These are phyloP conservation scores for Astraeus odoratus DNA, from an alignment of 768 basidiomycete genomes.

Conservation along the genomic window DNA sequence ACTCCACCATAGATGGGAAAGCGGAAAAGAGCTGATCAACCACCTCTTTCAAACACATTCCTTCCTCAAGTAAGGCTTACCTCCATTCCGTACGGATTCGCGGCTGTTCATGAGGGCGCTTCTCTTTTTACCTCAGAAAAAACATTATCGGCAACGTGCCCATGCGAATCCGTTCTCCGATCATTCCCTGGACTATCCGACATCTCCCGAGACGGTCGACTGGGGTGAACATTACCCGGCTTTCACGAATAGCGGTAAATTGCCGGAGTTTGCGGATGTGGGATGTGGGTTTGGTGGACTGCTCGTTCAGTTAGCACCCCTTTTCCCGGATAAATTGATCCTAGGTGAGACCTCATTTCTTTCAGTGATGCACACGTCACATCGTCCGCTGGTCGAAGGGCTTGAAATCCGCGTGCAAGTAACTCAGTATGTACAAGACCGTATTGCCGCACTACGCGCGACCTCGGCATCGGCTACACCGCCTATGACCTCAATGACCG, in stretches of 20 bases:
- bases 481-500: conserved; percentile 18
- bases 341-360: conserved; percentile 52
- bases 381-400: conserved; percentile 39
- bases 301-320: conserved; percentile 78
- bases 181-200: conserved; percentile 82
- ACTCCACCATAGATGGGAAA: conserved; percentile 16
- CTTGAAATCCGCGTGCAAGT: conserved; percentile 98
- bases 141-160: conserved; percentile 76
- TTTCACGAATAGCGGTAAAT: conserved; percentile 48
- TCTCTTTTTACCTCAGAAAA: conserved; percentile 47
- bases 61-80: conserved; percentile 47
- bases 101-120: neutral
- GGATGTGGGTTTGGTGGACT: conserved; percentile 98
- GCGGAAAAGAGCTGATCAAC: conserved; percentile 17
- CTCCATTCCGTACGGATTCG: neutral
- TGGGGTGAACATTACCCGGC: conserved; percentile 82
- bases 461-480: conserved; percentile 29
- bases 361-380: neutral
- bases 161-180: conserved; percentile 86
- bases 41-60: conserved; percentile 12
- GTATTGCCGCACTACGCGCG: conserved; percentile 87
- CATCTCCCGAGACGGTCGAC: conserved; percentile 67
- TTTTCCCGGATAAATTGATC: conserved; percentile 89
- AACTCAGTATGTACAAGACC: conserved; percentile 91
- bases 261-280: conserved; percentile 92